Evolutionary conservation across 148 eudicot species (phyloP).

Genomic region (Rhododendron molle): DNA sequence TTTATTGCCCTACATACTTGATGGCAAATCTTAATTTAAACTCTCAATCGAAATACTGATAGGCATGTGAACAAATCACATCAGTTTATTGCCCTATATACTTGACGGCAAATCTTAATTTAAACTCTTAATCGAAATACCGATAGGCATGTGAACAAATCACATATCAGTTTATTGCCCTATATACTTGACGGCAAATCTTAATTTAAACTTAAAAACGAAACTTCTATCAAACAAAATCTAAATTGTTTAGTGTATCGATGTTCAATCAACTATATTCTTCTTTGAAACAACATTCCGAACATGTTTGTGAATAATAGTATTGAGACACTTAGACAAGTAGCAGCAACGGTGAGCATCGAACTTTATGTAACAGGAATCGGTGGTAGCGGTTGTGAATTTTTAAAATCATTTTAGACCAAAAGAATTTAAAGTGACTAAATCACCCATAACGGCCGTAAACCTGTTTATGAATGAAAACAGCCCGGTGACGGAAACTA

Average conservation of each 20-base stretch:
- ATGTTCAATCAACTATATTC: not conserved
- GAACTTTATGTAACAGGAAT: too few species aligned
- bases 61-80: not conserved
- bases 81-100: not conserved
- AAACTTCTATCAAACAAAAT: not conserved
- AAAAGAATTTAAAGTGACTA: not conserved
- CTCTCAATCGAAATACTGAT: not conserved
- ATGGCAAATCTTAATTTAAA: not conserved
- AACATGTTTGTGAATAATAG: not conserved
- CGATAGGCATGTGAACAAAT: not conserved
- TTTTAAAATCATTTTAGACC: not conserved
- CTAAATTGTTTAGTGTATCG: not conserved
- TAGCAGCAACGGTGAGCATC: too few species aligned
- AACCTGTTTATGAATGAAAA: too few species aligned
- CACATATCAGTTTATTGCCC: not conserved
- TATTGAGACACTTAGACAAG: not conserved
- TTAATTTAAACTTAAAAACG: not conserved
- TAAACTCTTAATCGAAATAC: not conserved
- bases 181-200: not conserved
- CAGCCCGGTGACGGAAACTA: too few species aligned
- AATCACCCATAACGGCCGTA: too few species aligned
- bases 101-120: not conserved
- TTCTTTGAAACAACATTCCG: not conserved
- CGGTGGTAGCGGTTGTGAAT: not conserved
- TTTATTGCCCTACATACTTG: not conserved